Base-by-base conservation (phyloP, 345 rosid species). In the Populus alba region DNA sequence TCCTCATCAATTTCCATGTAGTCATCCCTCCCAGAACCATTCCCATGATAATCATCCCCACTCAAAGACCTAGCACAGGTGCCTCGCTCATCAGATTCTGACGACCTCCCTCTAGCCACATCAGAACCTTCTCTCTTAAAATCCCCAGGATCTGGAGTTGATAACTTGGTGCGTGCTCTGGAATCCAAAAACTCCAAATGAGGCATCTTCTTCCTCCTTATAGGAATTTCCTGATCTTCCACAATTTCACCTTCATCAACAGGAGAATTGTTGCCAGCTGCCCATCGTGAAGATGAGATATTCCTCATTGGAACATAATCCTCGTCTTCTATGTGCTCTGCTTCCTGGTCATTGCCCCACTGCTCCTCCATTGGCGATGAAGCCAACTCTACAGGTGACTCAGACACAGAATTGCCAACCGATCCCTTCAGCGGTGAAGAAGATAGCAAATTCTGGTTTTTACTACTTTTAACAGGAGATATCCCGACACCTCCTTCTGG, bases 281-380 rank as follows among this genome's bases (percentile, higher is more conserved):
- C 99, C 99, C 99, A 97, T 81, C 97, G 91, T 7, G 99, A 97
- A 78, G 95, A 94, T 35, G 97, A 94, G 70, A 97, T 97, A 84
- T 94, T 91, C 74, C 92, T 86, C 23, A 90, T 89, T 11, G 94
- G 97, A 66, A 85, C 83, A 83, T 90, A 92, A 82, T 92, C 98
- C 22, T 90, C 94, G 75, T 94, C 94, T 63, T 91, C 93, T 57
- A 84, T 43, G 29, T 71, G 87, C 67, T 74, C 84, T 66, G 80
- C 85, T 79, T 83, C 94, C 79, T 71, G 87, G 49, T 68, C 86
- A 78, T 75, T 78, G 77, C 45, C 81, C 86, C 82, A 70, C 55
- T 16, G 81, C 57, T 76, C 82, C 63, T 91, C 92, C 77, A 79
- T 82, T 27, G 78, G 53, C 31, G 89, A 68, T 67, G 86, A 72